Evolutionary conservation across 2,329 filamentous ascomycete species (phyloP).

Genomic region (Tricladium varicosporioides): DNA sequence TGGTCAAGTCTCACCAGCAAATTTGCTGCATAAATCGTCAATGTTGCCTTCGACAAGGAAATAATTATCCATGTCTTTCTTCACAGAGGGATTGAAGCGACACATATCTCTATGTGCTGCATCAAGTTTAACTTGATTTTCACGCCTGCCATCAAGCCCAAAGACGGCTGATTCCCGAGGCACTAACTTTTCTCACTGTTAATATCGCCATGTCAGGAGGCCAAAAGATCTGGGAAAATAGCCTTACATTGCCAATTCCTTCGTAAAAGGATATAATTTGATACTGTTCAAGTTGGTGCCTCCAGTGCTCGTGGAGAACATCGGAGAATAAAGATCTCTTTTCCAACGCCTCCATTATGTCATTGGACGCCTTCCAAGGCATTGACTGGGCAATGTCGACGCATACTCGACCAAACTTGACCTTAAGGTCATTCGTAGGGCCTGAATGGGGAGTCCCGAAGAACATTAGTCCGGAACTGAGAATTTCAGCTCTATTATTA

Average conservation of each 20-base stretch:
- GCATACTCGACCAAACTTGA: not conserved
- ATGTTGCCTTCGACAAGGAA: not conserved
- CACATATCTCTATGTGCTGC: slow-evolving; percentile 1
- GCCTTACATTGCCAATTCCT: slow-evolving; percentile 1
- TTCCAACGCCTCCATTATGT: not conserved
- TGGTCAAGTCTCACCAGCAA: too few species aligned
- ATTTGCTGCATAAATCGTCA: not conserved
- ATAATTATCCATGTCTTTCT: not conserved
- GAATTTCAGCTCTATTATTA: not conserved
- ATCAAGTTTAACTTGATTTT: not conserved
- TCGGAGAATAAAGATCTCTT: not conserved
- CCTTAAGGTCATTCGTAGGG: not conserved
- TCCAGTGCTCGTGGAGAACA: not conserved
- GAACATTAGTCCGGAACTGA: not conserved
- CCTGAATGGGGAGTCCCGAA: not conserved
- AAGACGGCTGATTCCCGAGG: not conserved
- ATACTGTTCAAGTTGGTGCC: slow-evolving; percentile 2
- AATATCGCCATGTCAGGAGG: not conserved
- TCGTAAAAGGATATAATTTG: slow-evolving; percentile 1
- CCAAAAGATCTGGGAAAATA: not conserved
- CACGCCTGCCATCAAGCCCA: not conserved
- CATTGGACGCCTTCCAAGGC: not conserved
- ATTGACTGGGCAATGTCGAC: not conserved
- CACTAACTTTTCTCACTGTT: not conserved
- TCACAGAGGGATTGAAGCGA: not conserved